Percentiles rank a stretch among this genome's conserved stretches.
phyloP scores from a whole-genome alignment of 2,329 filamentous ascomycete species.

The Aspergillus cejpii region DNA sequence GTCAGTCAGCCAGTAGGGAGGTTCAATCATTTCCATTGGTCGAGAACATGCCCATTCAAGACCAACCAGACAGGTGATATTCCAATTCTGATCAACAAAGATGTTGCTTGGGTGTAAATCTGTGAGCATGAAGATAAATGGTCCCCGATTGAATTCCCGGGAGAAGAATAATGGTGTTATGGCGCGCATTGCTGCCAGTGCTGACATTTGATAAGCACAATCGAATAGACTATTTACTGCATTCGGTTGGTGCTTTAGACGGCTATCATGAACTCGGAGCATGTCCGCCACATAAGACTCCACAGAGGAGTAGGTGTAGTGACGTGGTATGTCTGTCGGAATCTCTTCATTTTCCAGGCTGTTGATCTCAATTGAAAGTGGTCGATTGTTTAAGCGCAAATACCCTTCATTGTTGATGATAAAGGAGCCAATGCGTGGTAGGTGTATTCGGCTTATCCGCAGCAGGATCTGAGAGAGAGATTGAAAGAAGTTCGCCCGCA shows the following conservation, averaged over 20 bases:
- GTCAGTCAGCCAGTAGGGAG: slow-evolving; percentile 25
- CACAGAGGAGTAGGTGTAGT: slow-evolving; percentile 2
- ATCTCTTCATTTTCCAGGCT: slow-evolving; percentile 10
- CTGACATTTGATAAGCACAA: slow-evolving; percentile 14
- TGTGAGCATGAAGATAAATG: slow-evolving; percentile 33
- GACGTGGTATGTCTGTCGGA: slow-evolving; percentile 5
- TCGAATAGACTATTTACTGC: slow-evolving; percentile 11
- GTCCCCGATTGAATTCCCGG: slow-evolving; percentile 29
- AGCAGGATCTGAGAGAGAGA: slow-evolving; percentile 16
- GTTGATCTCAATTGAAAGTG: slow-evolving; percentile 11
- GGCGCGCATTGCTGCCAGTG: slow-evolving; percentile 25
- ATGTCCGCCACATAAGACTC: slow-evolving; percentile 10
- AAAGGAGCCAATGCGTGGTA: slow-evolving; percentile 32
- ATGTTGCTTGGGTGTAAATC: slow-evolving; percentile 36
- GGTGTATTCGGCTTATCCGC: slow-evolving; percentile 13
- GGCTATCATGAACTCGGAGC: slow-evolving; percentile 6
- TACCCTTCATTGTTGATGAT: slow-evolving; percentile 22
- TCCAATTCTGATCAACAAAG: slow-evolving; percentile 20
- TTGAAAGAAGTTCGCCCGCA: slow-evolving; percentile 17
- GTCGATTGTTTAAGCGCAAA: slow-evolving; percentile 11
- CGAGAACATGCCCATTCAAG: slow-evolving; percentile 23
- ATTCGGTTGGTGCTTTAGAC: slow-evolving; percentile 22
- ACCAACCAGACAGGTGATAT: slow-evolving; percentile 19
- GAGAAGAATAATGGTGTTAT: slow-evolving; percentile 22
- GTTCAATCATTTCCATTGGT: slow-evolving; percentile 21